phyloP scores from a whole-genome alignment of 352 stramenopile genomes.

The Globisporangium alternatum region DNA sequence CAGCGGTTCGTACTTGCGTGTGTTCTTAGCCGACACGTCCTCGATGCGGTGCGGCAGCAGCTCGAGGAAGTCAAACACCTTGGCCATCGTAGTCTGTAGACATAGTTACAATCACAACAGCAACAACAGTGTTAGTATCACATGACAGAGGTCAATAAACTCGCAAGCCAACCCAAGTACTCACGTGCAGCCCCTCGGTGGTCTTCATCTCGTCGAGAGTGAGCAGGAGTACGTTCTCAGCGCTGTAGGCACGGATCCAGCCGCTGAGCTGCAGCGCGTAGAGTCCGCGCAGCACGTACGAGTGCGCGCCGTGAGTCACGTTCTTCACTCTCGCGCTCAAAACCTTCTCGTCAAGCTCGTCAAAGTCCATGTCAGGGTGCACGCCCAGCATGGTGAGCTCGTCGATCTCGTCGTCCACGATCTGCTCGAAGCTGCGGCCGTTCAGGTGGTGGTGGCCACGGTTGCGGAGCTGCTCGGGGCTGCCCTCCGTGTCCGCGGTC shows the following conservation, averaged over 20 bases:
- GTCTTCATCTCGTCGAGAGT: constrained; percentile 93
- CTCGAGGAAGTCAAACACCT: constrained; percentile 84
- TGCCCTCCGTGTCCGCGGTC: constrained; percentile 75
- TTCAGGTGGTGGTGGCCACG: constrained; percentile 69
- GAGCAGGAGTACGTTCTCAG: constrained; percentile 90
- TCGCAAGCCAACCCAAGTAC: constrained; percentile 12
- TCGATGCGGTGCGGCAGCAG: constrained; percentile 80
- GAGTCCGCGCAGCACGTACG: constrained; percentile 84
- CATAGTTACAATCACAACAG: constrained; percentile 5
- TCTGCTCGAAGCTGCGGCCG: constrained; percentile 62
- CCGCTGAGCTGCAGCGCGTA: constrained; percentile 93
- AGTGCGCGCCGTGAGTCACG: constrained; percentile 76
- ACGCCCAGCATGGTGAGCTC: constrained; percentile 59
- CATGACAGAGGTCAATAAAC: not conserved
- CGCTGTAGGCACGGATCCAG: constrained; percentile 91
- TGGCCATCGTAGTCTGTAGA: constrained; percentile 63
- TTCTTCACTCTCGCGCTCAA: constrained; percentile 36
- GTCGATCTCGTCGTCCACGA: constrained; percentile 70
- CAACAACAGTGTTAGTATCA: constrained; percentile 17
- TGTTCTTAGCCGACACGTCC: constrained; percentile 85
- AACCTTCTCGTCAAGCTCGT: constrained; percentile 65
- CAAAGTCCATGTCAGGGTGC: constrained; percentile 69
- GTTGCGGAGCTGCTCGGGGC: constrained; percentile 72
- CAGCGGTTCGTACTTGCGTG: constrained; percentile 81
- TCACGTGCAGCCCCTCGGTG: constrained; percentile 52